Conservation (phyloP, 257 asterid species). For the Coffea canephora region DNA sequence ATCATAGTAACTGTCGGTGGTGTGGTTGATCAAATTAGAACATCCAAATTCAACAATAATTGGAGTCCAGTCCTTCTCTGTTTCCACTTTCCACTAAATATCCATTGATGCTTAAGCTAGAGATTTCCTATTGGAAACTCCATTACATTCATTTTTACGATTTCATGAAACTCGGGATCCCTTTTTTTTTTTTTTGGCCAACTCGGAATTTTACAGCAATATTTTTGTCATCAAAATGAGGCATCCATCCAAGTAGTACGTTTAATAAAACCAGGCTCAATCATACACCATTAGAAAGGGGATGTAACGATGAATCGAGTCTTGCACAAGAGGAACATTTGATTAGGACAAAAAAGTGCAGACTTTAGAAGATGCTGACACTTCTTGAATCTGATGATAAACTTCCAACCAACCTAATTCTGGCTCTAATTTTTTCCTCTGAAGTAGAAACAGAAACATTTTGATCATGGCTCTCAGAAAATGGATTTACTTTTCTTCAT, state of each 20-base stretch:
- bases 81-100: neutral
- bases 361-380: neutral
- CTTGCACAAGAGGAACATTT: neutral
- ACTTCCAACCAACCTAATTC: too few species aligned
- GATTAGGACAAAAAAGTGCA: neutral
- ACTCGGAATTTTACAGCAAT: too few species aligned
- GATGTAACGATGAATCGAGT: neutral
- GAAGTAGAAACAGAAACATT: too few species aligned
- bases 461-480: neutral
- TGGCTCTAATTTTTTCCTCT: too few species aligned
- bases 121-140: neutral
- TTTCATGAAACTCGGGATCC: neutral
- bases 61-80: too few species aligned
- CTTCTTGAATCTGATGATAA: neutral
- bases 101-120: neutral
- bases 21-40: neutral
- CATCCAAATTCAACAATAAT: neutral
- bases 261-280: neutral
- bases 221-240: too few species aligned
- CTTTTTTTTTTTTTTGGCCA: too few species aligned
- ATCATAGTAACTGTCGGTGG: slow-evolving; percentile 10
- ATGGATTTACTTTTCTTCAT: neutral
- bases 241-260: too few species aligned
- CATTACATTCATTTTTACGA: neutral
- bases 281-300: neutral